A percentile compares a stretch with the other conserved stretches of the same genome.
phyloP scores from a whole-genome alignment of 805 yeast genomes.

The Saccharomycodes ludwigii region DNA sequence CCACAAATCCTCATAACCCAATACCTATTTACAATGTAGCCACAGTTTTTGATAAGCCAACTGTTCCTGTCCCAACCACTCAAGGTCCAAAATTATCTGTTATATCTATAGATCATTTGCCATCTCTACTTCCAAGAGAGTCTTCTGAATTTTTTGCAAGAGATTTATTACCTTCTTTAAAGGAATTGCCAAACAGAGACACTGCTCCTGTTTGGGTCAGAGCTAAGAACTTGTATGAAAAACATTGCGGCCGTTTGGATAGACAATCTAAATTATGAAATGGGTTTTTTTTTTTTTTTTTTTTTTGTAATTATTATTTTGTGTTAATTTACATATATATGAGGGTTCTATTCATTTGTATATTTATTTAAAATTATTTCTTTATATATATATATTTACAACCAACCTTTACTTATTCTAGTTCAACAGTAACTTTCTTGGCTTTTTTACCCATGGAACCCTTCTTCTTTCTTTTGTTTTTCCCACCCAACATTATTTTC shows the following conservation, averaged over 20 bases:
- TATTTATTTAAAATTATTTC: background rate
- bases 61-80: slow-evolving; percentile 69
- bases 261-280: slow-evolving; percentile 32
- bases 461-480: slow-evolving; percentile 27
- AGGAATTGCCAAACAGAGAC: slow-evolving; percentile 71
- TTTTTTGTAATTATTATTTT: background rate
- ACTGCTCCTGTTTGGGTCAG: slow-evolving; percentile 84
- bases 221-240: slow-evolving; percentile 73
- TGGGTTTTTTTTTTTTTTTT: background rate
- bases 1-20: slow-evolving; percentile 97
- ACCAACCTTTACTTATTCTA: slow-evolving; percentile 29
- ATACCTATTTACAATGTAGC: slow-evolving; percentile 87
- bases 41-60: slow-evolving; percentile 84
- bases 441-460: slow-evolving; percentile 29
- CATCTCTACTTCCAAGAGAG: slow-evolving; percentile 92
- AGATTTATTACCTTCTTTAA: slow-evolving; percentile 81
- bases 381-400: slow-evolving; percentile 1
- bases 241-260: slow-evolving; percentile 66
- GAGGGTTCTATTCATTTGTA: background rate
- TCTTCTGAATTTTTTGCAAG: slow-evolving; percentile 83
- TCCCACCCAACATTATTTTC: slow-evolving; percentile 40
- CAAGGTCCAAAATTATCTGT: slow-evolving; percentile 83
- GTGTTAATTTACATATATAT: background rate
- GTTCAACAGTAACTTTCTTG: slow-evolving; percentile 40
- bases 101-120: slow-evolving; percentile 91